phyloP scores from a whole-genome alignment of 1,284 basidiomycete species.

The Tilletia caries region DNA sequence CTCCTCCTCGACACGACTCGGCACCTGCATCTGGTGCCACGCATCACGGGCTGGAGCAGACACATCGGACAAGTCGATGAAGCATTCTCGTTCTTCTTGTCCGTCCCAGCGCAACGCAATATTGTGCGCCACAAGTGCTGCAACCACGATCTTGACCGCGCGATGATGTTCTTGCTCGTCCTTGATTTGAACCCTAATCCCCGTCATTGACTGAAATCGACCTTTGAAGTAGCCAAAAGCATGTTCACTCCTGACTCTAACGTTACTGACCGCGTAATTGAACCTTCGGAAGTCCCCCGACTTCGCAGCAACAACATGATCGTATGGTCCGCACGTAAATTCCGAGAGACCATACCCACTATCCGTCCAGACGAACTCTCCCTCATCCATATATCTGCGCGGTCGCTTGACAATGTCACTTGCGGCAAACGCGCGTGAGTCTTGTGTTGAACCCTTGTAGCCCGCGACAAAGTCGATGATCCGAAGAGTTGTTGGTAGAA shows the following conservation, averaged over 20 bases:
- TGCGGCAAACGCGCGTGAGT: slow-evolving; percentile 12
- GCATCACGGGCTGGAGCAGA: no score
- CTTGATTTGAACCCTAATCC: background rate
- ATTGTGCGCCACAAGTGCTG: no score
- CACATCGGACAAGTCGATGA: no score
- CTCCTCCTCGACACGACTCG: no score
- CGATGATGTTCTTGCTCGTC: no score
- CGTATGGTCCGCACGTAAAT: no score
- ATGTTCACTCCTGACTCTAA: slow-evolving; percentile 11
- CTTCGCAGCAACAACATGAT: no score
- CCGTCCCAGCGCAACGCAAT: no score
- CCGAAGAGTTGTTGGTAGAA: slow-evolving; percentile 12
- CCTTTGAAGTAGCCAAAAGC: slow-evolving; percentile 15
- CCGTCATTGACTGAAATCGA: slow-evolving; percentile 13
- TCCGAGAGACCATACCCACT: no score
- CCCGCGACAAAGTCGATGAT: slow-evolving; percentile 15
- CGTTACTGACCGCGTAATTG: slow-evolving; percentile 7
- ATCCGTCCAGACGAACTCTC: background rate
- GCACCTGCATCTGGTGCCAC: no score
- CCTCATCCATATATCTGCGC: slow-evolving; percentile 9
- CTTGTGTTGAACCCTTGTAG: slow-evolving; percentile 1
- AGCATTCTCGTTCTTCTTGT: no score
- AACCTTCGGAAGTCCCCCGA: slow-evolving; percentile 5
- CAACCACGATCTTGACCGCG: no score
- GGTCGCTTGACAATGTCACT: slow-evolving; percentile 18